Conservation (phyloP, 805 yeast species). For the Metschnikowia anglica region DNA sequence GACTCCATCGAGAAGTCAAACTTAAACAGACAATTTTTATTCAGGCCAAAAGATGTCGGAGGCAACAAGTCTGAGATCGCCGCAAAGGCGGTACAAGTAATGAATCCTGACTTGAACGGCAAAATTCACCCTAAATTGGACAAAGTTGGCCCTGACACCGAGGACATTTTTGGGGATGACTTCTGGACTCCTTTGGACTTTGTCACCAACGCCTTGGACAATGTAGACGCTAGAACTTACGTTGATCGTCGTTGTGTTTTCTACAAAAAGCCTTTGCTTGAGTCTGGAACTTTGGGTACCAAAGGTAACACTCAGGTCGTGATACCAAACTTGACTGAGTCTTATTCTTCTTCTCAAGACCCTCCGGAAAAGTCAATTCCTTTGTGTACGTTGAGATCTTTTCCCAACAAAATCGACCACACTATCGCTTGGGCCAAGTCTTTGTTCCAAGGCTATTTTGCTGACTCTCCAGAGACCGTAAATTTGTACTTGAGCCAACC, state of each 20-base stretch:
- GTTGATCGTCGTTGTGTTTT: constrained; percentile 97
- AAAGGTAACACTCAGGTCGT: constrained; percentile 98
- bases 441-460: constrained; percentile 86
- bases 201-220: constrained; percentile 95
- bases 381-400: constrained; percentile 91
- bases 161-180: constrained; percentile 74
- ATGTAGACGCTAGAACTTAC: constrained; percentile 96
- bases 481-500: constrained; percentile 89
- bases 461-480: constrained; percentile 90
- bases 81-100: constrained; percentile 72
- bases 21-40: constrained; percentile 92
- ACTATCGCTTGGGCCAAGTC: constrained; percentile 99
- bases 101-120: constrained; percentile 83
- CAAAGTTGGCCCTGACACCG: constrained; percentile 93
- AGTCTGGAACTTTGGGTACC: constrained; percentile 97
- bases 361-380: constrained; percentile 99
- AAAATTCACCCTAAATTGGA: constrained; percentile 76
- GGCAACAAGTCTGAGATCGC: constrained; percentile 88
- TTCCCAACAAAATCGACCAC: constrained; percentile 98
- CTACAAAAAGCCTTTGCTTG: constrained; percentile 85
- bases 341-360: constrained; percentile 93
- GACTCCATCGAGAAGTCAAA: constrained; percentile 95
- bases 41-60: constrained; percentile 94
- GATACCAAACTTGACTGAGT: constrained; percentile 90
- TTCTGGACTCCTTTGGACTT: constrained; percentile 86